phyloP scores from a whole-genome alignment of 805 yeast species.

The Nakazawaea siamensis region DNA sequence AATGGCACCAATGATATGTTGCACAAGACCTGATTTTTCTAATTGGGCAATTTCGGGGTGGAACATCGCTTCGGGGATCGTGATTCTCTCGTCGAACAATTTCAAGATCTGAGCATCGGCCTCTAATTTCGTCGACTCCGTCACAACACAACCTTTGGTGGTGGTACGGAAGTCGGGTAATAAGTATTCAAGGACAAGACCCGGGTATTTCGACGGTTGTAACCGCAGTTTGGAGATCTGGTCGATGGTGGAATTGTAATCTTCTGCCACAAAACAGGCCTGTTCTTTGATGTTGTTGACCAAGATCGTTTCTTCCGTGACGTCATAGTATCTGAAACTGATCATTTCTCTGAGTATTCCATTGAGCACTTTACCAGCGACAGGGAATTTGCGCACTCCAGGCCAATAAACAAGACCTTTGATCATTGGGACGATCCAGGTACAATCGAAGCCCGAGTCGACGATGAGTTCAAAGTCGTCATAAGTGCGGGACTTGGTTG shows the following conservation, averaged over 20 bases:
- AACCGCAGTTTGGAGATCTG: slow-evolving; percentile 5
- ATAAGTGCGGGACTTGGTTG: slow-evolving; percentile 13
- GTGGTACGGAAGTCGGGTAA: slow-evolving; percentile 84
- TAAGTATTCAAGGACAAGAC: slow-evolving; percentile 56
- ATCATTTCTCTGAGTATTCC: slow-evolving; percentile 79
- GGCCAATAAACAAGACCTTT: slow-evolving; percentile 70
- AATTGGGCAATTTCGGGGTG: slow-evolving; percentile 79
- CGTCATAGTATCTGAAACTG: slow-evolving; percentile 87
- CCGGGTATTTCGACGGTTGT: slow-evolving; percentile 14
- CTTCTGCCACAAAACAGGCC: slow-evolving; percentile 58
- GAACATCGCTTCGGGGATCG: slow-evolving; percentile 79
- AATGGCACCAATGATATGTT: slow-evolving; percentile 60
- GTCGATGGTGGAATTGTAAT: slow-evolving; percentile 28
- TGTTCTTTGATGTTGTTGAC: slow-evolving; percentile 82
- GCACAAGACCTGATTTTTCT: slow-evolving; percentile 71
- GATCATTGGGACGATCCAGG: slow-evolving; percentile 81
- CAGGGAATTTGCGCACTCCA: slow-evolving; percentile 69
- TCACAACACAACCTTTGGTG: slow-evolving; percentile 60
- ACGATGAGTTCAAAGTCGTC: slow-evolving; percentile 70
- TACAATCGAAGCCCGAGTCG: slow-evolving; percentile 83
- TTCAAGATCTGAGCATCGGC: slow-evolving; percentile 57
- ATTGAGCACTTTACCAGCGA: slow-evolving; percentile 81
- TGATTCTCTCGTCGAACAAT: slow-evolving; percentile 78
- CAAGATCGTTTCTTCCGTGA: slow-evolving; percentile 81
- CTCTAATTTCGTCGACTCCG: slow-evolving; percentile 15